Conservation (phyloP, 2,329 filamentous ascomycete genomes). For the Scleromitrula shiraiana region DNA sequence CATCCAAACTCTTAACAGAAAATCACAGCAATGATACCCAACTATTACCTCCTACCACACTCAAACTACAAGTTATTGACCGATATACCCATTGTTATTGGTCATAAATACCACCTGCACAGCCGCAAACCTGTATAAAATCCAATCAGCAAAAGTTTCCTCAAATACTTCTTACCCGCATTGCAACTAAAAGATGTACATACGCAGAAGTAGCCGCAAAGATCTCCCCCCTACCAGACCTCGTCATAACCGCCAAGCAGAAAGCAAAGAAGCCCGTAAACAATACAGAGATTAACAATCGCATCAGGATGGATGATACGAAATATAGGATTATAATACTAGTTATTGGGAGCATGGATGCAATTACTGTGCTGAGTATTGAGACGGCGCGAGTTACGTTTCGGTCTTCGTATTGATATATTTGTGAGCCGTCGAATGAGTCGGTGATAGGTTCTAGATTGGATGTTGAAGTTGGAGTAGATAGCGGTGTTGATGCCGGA, state of each 20-base stretch:
- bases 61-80: too few relatives aligned
- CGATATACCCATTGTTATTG: conserved; percentile 1
- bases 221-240: conserved; percentile 23
- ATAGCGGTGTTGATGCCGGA: too few relatives aligned
- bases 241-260: conserved; percentile 21
- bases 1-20: too few relatives aligned
- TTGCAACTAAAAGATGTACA: conserved; percentile 13
- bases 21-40: too few relatives aligned
- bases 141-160: not conserved
- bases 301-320: conserved; percentile 15
- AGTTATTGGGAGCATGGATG: conserved; percentile 25
- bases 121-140: conserved; percentile 1
- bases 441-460: not conserved
- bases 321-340: conserved; percentile 27
- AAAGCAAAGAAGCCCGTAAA: conserved; percentile 25
- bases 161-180: too few relatives aligned
- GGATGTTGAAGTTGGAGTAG: not conserved
- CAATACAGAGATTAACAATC: conserved; percentile 21
- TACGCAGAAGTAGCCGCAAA: conserved; percentile 29
- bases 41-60: too few relatives aligned
- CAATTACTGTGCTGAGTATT: conserved; percentile 22
- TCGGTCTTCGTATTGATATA: conserved; percentile 10
- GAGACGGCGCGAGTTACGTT: conserved; percentile 10
- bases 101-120: conserved; percentile 5
- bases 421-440: not conserved